Percentiles rank a stretch among this genome's conserved stretches.
These are phyloP conservation scores for Trichoderma arundinaceum DNA, from an alignment of 2,329 filamentous ascomycete genomes.

Conservation along the genomic window DNA sequence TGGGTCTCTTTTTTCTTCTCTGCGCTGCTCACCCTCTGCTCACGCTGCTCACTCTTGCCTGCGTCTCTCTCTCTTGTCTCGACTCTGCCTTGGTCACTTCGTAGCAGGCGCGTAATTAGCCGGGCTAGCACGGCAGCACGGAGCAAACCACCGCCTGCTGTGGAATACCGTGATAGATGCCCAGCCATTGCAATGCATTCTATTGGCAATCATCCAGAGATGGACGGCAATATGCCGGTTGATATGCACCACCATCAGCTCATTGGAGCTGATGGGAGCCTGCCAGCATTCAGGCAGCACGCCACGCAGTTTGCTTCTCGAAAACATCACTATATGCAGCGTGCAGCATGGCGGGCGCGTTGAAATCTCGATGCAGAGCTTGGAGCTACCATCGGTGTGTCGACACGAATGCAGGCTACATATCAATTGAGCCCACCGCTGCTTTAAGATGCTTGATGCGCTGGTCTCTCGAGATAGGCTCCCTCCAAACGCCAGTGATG, in stretches of 20 bases:
- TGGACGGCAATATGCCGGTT: conserved; percentile 15
- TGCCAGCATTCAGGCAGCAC: conserved; percentile 3
- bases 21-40: too few relatives aligned
- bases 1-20: too few relatives aligned
- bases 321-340: background rate
- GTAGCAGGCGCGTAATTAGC: too few relatives aligned
- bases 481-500: background rate
- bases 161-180: too few relatives aligned
- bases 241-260: background rate
- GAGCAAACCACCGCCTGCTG: too few relatives aligned
- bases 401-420: background rate
- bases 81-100: too few relatives aligned
- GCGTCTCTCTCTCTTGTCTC: too few relatives aligned
- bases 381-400: background rate
- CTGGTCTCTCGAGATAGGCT: conserved; percentile 3
- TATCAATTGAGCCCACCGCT: background rate
- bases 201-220: too few relatives aligned
- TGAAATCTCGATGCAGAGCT: conserved; percentile 13
- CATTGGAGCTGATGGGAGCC: background rate
- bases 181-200: too few relatives aligned
- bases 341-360: conserved; percentile 6
- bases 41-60: too few relatives aligned
- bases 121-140: too few relatives aligned
- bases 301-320: background rate
- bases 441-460: background rate